Evolutionary conservation across 495 filamentous ascomycete species (phyloP).

Genomic region (Penicillium goetzii): DNA sequence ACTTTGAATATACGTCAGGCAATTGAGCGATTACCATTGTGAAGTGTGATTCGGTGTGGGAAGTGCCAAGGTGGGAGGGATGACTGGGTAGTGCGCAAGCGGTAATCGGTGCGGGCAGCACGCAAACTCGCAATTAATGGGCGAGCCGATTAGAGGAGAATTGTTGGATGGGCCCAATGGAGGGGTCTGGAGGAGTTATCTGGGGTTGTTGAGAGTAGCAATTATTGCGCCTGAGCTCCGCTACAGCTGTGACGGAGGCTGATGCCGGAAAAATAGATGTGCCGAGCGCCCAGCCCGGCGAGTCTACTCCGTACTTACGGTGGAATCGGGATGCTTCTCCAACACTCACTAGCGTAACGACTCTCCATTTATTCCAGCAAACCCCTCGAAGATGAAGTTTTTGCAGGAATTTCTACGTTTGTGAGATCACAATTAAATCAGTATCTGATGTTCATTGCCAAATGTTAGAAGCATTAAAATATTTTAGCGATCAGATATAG

Average conservation of each 20-base stretch:
- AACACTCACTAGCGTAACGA: not conserved
- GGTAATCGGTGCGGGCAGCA: slow-evolving; percentile 12
- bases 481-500: not conserved
- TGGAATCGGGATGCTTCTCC: not conserved
- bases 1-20: not conserved
- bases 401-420: not conserved
- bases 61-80: slow-evolving; percentile 23
- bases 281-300: slow-evolving; percentile 24
- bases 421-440: not conserved
- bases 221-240: slow-evolving; percentile 33
- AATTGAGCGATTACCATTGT: slow-evolving; percentile 28
- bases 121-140: slow-evolving; percentile 3
- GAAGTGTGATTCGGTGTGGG: slow-evolving; percentile 28
- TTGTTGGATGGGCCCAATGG: not conserved
- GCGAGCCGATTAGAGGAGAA: not conserved
- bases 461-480: not conserved
- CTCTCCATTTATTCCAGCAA: not conserved
- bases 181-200: slow-evolving; percentile 15
- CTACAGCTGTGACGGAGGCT: slow-evolving; percentile 36
- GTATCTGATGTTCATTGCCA: not conserved
- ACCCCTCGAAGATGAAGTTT: not conserved
- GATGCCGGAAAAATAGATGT: slow-evolving; percentile 39
- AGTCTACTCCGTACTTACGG: not conserved
- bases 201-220: slow-evolving; percentile 25
- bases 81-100: slow-evolving; percentile 5